Percentiles rank a stretch among this genome's conserved stretches.
These are phyloP conservation scores for Polyporus arcularius DNA, from an alignment of 768 basidiomycete species.

Conservation along the genomic window DNA sequence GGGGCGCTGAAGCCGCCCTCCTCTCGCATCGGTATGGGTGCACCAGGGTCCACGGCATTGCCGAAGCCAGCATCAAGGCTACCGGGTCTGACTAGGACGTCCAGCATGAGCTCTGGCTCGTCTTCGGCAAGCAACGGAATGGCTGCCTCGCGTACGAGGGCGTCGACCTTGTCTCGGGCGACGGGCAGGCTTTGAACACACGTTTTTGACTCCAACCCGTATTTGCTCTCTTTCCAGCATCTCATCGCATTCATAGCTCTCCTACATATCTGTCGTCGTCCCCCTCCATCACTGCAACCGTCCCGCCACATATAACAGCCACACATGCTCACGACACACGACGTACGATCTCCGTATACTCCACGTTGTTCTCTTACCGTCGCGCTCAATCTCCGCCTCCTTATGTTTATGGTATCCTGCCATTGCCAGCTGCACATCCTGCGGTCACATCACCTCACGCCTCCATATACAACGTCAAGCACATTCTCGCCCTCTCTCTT, in stretches of 20 bases:
- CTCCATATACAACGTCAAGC: too few relatives aligned
- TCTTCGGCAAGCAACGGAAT: neutral
- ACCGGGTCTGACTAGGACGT: conserved; percentile 14
- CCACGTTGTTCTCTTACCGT: neutral
- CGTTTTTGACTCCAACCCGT: neutral
- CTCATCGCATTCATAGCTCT: neutral
- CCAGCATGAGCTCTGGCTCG: conserved; percentile 3
- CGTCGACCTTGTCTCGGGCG: conserved; percentile 12
- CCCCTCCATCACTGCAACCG: neutral
- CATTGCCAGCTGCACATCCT: too few relatives aligned
- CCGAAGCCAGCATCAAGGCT: conserved; percentile 26
- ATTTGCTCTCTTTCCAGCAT: neutral
- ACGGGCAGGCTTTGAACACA: neutral
- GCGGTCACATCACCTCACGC: too few relatives aligned
- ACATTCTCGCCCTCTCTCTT: too few relatives aligned
- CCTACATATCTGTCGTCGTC: neutral
- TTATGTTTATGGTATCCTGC: neutral
- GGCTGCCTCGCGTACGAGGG: conserved; percentile 6
- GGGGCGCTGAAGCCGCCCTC: conserved; percentile 7
- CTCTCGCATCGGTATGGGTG: neutral
- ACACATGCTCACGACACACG: neutral
- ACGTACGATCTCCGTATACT: neutral
- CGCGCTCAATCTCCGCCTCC: neutral
- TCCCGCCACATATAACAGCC: neutral
- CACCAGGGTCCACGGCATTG: conserved; percentile 8